These are phyloP conservation scores for Fusarium sp. DNA, from an alignment of 2,329 filamentous ascomycete species.

Conservation along the genomic window DNA sequence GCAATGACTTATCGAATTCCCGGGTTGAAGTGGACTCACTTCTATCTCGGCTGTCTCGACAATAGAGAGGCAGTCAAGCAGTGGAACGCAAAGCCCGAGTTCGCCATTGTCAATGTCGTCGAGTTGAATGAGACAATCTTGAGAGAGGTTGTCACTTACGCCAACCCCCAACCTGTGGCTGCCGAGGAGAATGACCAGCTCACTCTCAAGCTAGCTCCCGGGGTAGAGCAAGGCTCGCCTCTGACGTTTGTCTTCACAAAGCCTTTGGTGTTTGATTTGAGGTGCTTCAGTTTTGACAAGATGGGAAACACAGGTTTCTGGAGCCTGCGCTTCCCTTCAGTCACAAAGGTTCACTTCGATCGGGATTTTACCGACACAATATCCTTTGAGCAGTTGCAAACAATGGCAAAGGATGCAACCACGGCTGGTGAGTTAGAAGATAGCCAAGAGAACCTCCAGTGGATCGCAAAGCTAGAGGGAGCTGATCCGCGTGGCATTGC, in stretches of 20 bases:
- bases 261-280: constrained; percentile 83
- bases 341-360: constrained; percentile 83
- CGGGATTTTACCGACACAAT: constrained; percentile 76
- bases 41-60: constrained; percentile 80
- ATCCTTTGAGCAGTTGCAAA: constrained; percentile 77
- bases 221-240: constrained; percentile 55
- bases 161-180: constrained; percentile 56
- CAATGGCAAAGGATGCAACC: constrained; percentile 70
- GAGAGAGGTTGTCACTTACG: constrained; percentile 61
- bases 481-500: constrained; percentile 61
- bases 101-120: constrained; percentile 75
- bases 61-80: constrained; percentile 72
- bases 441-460: constrained; percentile 70
- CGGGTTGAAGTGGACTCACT: constrained; percentile 79
- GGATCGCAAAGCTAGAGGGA: constrained; percentile 71
- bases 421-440: constrained; percentile 63
- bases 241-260: constrained; percentile 71
- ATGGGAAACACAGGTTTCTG: constrained; percentile 76
- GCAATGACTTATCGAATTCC: constrained; percentile 67
- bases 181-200: constrained; percentile 56
- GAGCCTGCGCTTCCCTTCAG: constrained; percentile 80
- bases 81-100: constrained; percentile 66
- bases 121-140: constrained; percentile 66
- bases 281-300: constrained; percentile 84
- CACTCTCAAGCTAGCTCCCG: constrained; percentile 59